phyloP scores from a whole-genome alignment of 495 filamentous ascomycete genomes.

The Pseudoneurospora amorphoporcata region DNA sequence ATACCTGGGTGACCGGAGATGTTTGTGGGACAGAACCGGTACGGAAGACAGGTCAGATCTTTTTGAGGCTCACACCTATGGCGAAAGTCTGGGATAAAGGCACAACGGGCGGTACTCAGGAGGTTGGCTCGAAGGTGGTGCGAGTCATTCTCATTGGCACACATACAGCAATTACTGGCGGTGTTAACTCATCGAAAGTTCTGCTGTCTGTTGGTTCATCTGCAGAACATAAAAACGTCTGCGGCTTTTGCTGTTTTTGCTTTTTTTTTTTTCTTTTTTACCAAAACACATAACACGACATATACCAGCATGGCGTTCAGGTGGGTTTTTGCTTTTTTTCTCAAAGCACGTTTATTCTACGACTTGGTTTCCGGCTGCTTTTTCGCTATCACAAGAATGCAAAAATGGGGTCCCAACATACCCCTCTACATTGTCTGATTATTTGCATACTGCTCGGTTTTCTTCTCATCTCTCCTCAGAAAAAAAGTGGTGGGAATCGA shows the following conservation, averaged over 20 bases:
- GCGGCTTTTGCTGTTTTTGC: not conserved
- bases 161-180: not conserved
- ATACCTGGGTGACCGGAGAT: conserved; percentile 20
- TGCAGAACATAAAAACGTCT: not conserved
- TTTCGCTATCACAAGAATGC: not conserved
- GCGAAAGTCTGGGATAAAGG: not conserved
- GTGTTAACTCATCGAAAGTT: not conserved
- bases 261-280: not conserved
- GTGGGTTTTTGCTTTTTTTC: not conserved
- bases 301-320: not conserved
- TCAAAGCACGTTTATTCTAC: not conserved
- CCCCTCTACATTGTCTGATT: not conserved
- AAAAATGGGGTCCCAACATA: not conserved
- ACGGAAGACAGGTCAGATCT: conserved; percentile 11
- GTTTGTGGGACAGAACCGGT: not conserved
- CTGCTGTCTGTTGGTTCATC: not conserved
- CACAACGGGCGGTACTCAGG: not conserved
- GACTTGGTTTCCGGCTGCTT: not conserved
- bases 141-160: not conserved
- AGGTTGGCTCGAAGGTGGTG: not conserved
- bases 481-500: not conserved
- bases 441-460: not conserved
- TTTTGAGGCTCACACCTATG: not conserved
- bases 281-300: not conserved
- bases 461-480: not conserved